These are phyloP conservation scores for Moringa oleifera DNA, from an alignment of 345 rosid genomes.

Conservation along the genomic window DNA sequence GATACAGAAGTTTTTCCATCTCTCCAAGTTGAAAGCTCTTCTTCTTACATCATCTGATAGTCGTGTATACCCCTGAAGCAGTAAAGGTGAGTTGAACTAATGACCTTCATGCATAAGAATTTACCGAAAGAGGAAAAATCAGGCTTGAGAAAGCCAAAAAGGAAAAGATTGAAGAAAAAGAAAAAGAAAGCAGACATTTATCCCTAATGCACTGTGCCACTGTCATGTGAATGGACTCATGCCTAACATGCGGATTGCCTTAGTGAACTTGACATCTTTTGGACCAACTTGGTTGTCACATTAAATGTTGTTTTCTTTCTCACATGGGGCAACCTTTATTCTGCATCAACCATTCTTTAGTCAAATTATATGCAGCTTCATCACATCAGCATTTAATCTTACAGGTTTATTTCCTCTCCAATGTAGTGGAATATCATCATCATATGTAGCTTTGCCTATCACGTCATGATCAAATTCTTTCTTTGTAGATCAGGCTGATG, in stretches of 20 bases:
- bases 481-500: too few species aligned
- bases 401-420: not conserved
- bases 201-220: not conserved
- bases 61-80: constrained; percentile 79
- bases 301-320: constrained; percentile 17
- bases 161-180: not conserved
- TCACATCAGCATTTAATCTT: not conserved
- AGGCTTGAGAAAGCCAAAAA: too few species aligned
- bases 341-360: not conserved
- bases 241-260: constrained; percentile 20
- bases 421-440: too few species aligned
- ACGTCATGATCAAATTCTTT: too few species aligned
- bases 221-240: constrained; percentile 7
- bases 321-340: constrained; percentile 15
- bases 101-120: too few species aligned
- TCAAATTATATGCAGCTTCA: not conserved
- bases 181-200: not conserved
- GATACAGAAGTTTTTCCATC: constrained; percentile 45
- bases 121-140: too few species aligned
- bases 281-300: constrained; percentile 14
- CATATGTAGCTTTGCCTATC: too few species aligned
- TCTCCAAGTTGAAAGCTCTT: constrained; percentile 49
- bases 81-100: too few species aligned
- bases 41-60: constrained; percentile 60
- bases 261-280: constrained; percentile 13